Evolutionary conservation across 2,329 filamentous ascomycete species (phyloP).

Genomic region (Microascus cirrosus): DNA sequence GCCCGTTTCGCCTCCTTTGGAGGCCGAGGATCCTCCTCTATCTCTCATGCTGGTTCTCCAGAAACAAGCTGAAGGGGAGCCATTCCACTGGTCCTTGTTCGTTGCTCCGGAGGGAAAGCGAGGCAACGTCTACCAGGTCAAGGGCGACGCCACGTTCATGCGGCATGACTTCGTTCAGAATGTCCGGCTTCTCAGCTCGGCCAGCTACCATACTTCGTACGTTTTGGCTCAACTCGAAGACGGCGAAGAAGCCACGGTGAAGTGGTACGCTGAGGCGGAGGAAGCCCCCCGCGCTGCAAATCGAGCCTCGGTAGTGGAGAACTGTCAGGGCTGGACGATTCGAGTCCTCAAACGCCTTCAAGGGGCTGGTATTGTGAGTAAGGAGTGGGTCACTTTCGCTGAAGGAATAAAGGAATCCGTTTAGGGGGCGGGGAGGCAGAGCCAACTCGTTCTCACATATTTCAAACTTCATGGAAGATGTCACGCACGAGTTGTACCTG

Average conservation of each 20-base stretch:
- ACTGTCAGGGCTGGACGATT: constrained; percentile 3
- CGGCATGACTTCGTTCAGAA: not conserved
- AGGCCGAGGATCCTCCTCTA: not conserved
- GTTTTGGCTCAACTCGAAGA: not conserved
- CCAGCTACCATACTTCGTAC: not conserved
- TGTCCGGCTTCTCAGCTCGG: not conserved
- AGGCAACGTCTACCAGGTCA: not conserved
- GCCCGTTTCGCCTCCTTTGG: not conserved
- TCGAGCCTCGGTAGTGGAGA: not conserved
- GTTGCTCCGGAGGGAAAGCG: not conserved
- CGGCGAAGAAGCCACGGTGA: not conserved
- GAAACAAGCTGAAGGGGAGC: constrained; percentile 1
- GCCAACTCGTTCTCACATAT: too few species aligned
- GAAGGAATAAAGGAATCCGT: not conserved
- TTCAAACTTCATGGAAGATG: too few species aligned
- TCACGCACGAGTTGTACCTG: too few species aligned
- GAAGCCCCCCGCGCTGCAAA: not conserved
- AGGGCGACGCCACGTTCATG: not conserved
- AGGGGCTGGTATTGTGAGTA: not conserved
- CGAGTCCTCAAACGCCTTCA: not conserved
- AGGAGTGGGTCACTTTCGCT: not conserved
- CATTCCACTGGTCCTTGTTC: not conserved
- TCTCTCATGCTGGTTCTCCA: not conserved
- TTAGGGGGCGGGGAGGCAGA: not conserved
- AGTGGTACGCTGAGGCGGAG: not conserved